Evolutionary conservation across 2,329 filamentous ascomycete species (phyloP).

Genomic region (Aspergillus quadricinctus): DNA sequence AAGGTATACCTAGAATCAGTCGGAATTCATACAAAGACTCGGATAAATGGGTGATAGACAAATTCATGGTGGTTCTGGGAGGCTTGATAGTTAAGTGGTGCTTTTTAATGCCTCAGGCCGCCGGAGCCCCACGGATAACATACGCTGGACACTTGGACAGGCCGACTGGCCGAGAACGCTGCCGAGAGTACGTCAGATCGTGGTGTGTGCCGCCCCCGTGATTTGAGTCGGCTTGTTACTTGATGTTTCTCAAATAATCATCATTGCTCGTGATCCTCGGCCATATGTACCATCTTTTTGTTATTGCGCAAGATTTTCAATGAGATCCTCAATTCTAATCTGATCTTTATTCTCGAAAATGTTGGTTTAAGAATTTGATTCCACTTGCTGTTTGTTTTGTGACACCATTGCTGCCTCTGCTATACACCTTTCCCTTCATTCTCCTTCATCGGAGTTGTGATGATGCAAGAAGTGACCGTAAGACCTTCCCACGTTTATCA

Average conservation of each 20-base stretch:
- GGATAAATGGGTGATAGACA: too few species aligned
- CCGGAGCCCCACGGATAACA: background rate
- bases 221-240: conserved; percentile 1
- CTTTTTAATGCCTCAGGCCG: background rate
- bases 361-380: conserved; percentile 20
- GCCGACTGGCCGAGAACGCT: conserved; percentile 17
- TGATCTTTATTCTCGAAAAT: conserved; percentile 10
- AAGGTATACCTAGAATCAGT: background rate
- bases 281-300: conserved; percentile 9
- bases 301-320: background rate
- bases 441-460: conserved; percentile 12
- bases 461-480: conserved; percentile 31
- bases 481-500: conserved; percentile 6
- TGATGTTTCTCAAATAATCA: conserved; percentile 4
- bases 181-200: conserved; percentile 20
- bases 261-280: conserved; percentile 3
- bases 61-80: too few species aligned
- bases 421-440: conserved; percentile 21
- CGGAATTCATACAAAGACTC: background rate
- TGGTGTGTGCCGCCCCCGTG: background rate
- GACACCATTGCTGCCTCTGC: conserved; percentile 17
- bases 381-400: conserved; percentile 14
- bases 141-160: too few species aligned
- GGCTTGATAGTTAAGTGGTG: too few species aligned
- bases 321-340: conserved; percentile 2